Evolutionary conservation across 345 rosid species (phyloP).

Genomic region (Arabidopsis suecica): DNA sequence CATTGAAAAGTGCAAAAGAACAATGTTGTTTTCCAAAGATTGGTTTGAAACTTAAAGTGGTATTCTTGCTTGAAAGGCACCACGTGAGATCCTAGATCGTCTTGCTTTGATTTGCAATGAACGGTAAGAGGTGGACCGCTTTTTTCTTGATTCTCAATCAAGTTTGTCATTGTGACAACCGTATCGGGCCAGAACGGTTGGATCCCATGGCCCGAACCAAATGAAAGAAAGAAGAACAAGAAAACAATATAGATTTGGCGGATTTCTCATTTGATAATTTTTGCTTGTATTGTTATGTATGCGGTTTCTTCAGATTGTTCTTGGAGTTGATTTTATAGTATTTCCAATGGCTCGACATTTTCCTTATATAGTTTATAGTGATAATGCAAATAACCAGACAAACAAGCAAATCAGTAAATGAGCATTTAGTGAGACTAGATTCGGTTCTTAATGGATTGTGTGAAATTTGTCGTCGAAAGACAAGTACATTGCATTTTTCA

Average conservation of each 20-base stretch:
- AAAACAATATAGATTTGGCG: background rate
- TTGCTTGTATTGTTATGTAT: too few relatives aligned
- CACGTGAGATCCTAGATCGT: conserved; percentile 19
- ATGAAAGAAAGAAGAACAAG: conserved; percentile 4
- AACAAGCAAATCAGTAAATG: too few relatives aligned
- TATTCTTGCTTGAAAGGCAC: background rate
- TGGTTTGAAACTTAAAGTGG: conserved; percentile 19
- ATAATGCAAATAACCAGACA: too few relatives aligned
- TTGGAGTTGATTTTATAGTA: background rate
- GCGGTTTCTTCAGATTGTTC: background rate
- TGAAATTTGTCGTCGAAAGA: too few relatives aligned
- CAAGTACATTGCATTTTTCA: too few relatives aligned
- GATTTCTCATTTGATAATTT: conserved; percentile 2
- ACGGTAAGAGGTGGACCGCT: conserved; percentile 25
- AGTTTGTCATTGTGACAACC: conserved; percentile 1
- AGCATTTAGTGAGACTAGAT: too few relatives aligned
- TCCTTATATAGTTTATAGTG: too few relatives aligned
- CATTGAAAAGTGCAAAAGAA: conserved; percentile 33
- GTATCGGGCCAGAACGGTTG: conserved; percentile 26
- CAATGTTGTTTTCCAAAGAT: conserved; percentile 27
- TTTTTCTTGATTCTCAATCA: background rate
- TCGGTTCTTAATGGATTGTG: too few relatives aligned
- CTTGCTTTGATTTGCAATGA: conserved; percentile 32
- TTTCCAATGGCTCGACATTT: background rate
- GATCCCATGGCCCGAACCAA: conserved; percentile 4